Evolutionary conservation across 1,284 basidiomycete species (phyloP), one percentile per base, ranked within the genome.

Genomic region (Agaricales sp.): DNA sequence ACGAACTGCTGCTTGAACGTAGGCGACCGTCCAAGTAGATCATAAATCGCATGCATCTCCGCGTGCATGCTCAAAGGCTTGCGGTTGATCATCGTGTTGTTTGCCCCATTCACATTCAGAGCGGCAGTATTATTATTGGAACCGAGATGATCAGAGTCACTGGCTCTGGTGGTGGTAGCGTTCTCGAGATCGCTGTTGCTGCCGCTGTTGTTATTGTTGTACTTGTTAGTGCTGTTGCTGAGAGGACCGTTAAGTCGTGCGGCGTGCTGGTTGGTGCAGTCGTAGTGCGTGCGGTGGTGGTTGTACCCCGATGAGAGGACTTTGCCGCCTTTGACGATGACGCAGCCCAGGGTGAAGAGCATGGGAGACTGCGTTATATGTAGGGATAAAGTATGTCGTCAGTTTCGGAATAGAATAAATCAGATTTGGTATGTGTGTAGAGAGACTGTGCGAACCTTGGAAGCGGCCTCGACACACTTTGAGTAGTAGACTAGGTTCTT

Each of bases 1-100:
- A 60, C 55, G 61, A 58, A 52, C 63, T 58, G 59, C 63, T 51
- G 56, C 65, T 65, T 70, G 72, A 67, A 72, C 30, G 30, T 35
- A 8, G 30, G 30, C 30, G 30, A 8, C n/a, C 30, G 8, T 35
- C 30, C 30, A 8, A 35, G n/a, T 11, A 35, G 30, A n/a, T 62
- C 76, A 60, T 71, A 75, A 54, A 77, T 79, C 13, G 70, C 71
- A 54, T 78, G 73, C 77, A 78, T 79, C 63, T 79, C 75, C 2
- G 77, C 77, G 55, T 80, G 76, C 75, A 80, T 78, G 2, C 73
- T 77, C 18, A 75, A 62, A 19, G 75, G 73, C 67, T 71, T n/a
- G 30, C 30, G 30, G 30, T 35, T 35, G 30, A 35, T 8, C 11
- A 35, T 35, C 30, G 30, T 8, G n/a, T n/a, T n/a, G n/a, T n/a